Conservation (phyloP, 495 filamentous ascomycete genomes). For the Aspergillus incahuasiensis region DNA sequence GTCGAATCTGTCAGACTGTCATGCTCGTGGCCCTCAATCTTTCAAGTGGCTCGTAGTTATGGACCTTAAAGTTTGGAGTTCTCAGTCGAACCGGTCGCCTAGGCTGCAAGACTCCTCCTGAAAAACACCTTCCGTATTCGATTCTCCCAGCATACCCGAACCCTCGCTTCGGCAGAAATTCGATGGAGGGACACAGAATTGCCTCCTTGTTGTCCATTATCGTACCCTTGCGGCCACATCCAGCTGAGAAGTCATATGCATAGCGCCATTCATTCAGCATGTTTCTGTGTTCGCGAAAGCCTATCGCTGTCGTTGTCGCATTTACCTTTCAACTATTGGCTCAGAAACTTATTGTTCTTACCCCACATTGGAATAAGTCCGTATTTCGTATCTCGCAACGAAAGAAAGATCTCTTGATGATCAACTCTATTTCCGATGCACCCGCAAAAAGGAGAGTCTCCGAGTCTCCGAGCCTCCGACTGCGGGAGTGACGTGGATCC, state of each 20-base stretch:
- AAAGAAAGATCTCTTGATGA: not conserved
- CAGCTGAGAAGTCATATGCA: slow-evolving; percentile 25
- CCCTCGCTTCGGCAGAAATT: not conserved
- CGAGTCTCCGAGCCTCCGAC: not conserved
- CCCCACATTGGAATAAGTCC: not conserved
- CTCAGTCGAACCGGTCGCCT: too few species aligned
- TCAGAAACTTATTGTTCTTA: not conserved
- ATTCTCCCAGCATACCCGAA: not conserved
- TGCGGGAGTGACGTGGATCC: not conserved
- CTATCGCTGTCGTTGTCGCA: slow-evolving; percentile 3
- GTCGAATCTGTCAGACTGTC: slow-evolving; percentile 5
- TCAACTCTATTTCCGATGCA: not conserved
- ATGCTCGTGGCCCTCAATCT: slow-evolving; percentile 14
- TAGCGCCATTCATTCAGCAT: slow-evolving; percentile 23
- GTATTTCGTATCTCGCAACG: not conserved
- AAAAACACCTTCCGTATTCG: not conserved
- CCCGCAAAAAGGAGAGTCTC: not conserved
- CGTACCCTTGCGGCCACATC: slow-evolving; percentile 10
- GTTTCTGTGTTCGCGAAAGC: not conserved
- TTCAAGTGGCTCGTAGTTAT: slow-evolving; percentile 9
- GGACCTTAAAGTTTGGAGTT: slow-evolving; percentile 13
- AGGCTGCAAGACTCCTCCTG: not conserved
- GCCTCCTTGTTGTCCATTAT: not conserved
- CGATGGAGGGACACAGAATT: not conserved
- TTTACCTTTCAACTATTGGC: not conserved